Base-by-base conservation (phyloP, 352 stramenopile genomes). In the Phytophthora constricta region DNA sequence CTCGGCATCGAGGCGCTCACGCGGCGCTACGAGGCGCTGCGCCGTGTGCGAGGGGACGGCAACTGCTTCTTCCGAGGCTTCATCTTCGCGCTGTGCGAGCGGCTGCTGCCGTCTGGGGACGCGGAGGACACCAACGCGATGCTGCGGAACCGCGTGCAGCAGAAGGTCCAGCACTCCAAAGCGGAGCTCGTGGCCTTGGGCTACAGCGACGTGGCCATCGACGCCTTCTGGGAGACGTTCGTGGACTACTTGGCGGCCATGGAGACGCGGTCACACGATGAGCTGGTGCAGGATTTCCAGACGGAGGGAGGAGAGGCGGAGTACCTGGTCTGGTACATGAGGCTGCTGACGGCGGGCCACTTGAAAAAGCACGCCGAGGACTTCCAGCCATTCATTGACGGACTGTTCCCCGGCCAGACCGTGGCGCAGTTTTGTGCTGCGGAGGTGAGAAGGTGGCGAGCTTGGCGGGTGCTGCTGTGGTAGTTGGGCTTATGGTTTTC, bases 211-310 rank as follows among this genome's bases (percentile, higher is more conserved):
- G 84, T 96, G 22, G 89, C 92, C 7, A 95, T 98, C 72, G 93
- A 98, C 72, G 85, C 89, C 54, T 98, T 98, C 82, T 93, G 95
- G 77, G 95, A 98, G 51, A 97, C 89, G 23, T 89, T 98, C 59
- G 83, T 98, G 19, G 92, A 98, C 50, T 94, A 94, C 52, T 72
- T 94, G 52, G 86, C 81, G 2, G 79, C 82, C 16, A 94, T 94
- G 86, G 79, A 91, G 64, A 91, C 75, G 13, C 82, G 86, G 0
- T 87, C 86, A 13, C 79, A 92, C 37, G 76, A 59, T 1, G 87
- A 92, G 52, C 57, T 93, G 54, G 79, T 93, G 47, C 82, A 80
- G 47, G 87, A 94, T 62, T 93, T 93, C 64, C 82, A 95, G 79
- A 95, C 85, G 13, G 89, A 96, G 64, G 89, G 87, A 23, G 91